Conservation (phyloP, 2,329 filamentous ascomycete genomes). For the Pseudogymnoascus sp. region DNA sequence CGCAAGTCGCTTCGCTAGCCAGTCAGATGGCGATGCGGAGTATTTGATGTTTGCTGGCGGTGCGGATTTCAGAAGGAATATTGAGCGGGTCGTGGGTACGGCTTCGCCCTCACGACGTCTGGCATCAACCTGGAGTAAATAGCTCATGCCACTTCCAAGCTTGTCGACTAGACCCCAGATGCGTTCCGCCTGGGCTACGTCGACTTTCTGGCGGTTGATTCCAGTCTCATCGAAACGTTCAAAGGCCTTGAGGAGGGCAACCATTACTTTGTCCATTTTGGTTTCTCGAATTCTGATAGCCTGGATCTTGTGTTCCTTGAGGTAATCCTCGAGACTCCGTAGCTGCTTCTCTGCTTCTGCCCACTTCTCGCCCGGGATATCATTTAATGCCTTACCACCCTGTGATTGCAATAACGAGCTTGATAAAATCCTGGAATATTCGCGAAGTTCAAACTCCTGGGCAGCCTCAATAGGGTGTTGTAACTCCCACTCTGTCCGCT, state of each 20-base stretch:
- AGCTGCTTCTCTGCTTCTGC: constrained; percentile 9
- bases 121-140: background rate
- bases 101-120: background rate
- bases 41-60: constrained; percentile 7
- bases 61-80: constrained; percentile 12
- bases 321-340: constrained; percentile 8
- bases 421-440: background rate
- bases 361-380: background rate
- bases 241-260: constrained; percentile 1
- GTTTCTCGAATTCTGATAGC: background rate
- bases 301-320: constrained; percentile 9
- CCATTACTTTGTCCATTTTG: constrained; percentile 6
- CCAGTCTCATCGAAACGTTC: constrained; percentile 5
- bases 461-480: background rate
- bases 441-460: constrained; percentile 5
- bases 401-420: background rate
- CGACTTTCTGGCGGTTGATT: constrained; percentile 2
- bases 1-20: background rate
- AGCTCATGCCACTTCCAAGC: constrained; percentile 9
- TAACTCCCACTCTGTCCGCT: background rate
- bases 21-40: constrained; percentile 3
- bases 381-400: constrained; percentile 2
- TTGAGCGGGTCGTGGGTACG: constrained; percentile 10
- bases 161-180: constrained; percentile 8
- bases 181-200: background rate